These are phyloP conservation scores for Diospyros kaki DNA, from an alignment of 148 eudicot species.

Conservation along the genomic window DNA sequence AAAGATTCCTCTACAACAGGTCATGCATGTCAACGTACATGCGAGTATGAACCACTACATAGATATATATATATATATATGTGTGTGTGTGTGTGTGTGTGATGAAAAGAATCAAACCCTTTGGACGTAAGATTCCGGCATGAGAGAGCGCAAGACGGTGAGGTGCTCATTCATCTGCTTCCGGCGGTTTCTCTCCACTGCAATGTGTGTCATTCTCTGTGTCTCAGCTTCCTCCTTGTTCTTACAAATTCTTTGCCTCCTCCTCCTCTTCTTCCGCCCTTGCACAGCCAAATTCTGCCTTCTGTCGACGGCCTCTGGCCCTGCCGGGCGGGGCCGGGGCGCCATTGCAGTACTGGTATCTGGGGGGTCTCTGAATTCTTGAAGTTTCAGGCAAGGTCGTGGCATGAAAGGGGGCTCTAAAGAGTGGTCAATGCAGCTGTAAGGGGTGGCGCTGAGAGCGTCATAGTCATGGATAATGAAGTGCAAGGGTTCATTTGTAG, in stretches of 20 bases:
- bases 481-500: conserved; percentile 58
- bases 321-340: conserved; percentile 1
- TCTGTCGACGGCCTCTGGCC: conserved; percentile 1
- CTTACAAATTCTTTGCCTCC: conserved; percentile 64
- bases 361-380: conserved; percentile 6
- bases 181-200: conserved; percentile 84
- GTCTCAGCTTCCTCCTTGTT: conserved; percentile 85
- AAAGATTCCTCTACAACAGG: background rate
- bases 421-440: conserved; percentile 11
- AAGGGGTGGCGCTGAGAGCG: conserved; percentile 29
- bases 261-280: conserved; percentile 63
- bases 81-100: too few relatives aligned
- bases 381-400: conserved; percentile 19
- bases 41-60: background rate
- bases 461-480: conserved; percentile 65
- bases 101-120: conserved; percentile 37
- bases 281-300: conserved; percentile 27
- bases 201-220: conserved; percentile 92
- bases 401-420: conserved; percentile 2
- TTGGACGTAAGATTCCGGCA: conserved; percentile 83
- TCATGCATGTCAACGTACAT: background rate
- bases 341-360: conserved; percentile 4
- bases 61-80: background rate
- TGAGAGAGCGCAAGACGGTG: conserved; percentile 75
- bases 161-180: conserved; percentile 94